Base-by-base conservation (phyloP, 1,284 basidiomycete genomes). In the Mixia osmundae region DNA sequence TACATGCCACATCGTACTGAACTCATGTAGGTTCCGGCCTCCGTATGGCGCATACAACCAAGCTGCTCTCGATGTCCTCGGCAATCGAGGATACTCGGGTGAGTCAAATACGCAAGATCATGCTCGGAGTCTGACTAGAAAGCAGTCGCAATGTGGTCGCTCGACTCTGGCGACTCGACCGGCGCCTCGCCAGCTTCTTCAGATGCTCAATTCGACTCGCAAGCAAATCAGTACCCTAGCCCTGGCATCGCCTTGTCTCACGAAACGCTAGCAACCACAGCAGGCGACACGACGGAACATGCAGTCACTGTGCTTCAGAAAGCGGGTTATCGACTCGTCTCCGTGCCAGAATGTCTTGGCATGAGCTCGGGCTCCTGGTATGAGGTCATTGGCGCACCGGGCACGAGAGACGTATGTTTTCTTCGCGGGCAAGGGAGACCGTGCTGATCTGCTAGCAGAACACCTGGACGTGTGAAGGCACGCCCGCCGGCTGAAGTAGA, bases 71-170 rank as follows among this genome's bases (percentile, higher is more conserved):
- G 25, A 47, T 19, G 37, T 54, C 6, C 38, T 52, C 14, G 24
- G 37, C 14, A 30, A 47, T 8, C 40, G 48, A 6, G 50, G 53
- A 6, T 51, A 51, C 41, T 47, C 41, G 3, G 44, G 49, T 47
- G 29, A 15, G 32, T 37, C 44, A 11, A 40, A 33, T 12, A 50
- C 48, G 49, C 41, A 48, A 33, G 43, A 49, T 15, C 44, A 50
- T 14, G 18, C 22, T 16, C 8, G 25, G 8, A 8, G 25, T 25
- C 19, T 33, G 15, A 18, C 12, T 14, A 14, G 16, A 15, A 27
- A 42, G 38, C 41, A 18, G 22, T 42, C n/a, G n/a, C n/a, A n/a
- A 25, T 34, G 5, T 42, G 41, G 38, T 36, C 37, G 11, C 32
- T 42, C 32, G 38, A 42, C 28, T 39, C 37, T 18, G 41, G 37